phyloP scores from a whole-genome alignment of 208 protist genomes.

The Trypanosoma rangeli region DNA sequence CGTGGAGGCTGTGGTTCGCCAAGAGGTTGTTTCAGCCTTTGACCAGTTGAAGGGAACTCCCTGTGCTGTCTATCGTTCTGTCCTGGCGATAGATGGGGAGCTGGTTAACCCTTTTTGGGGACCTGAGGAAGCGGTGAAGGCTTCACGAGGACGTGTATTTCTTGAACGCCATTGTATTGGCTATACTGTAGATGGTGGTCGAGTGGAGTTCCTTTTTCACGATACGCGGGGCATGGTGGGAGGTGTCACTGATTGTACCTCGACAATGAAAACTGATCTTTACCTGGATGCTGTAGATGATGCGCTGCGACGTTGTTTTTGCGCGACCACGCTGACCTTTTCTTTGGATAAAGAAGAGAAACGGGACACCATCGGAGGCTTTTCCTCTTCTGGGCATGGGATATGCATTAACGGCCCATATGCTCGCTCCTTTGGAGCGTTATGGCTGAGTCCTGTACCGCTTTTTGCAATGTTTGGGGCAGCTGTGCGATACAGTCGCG shows the following conservation, averaged over 20 bases:
- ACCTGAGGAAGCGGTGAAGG: constrained; percentile 29
- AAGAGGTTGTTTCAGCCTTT: constrained; percentile 52
- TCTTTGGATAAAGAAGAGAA: background rate
- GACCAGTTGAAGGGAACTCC: constrained; percentile 29
- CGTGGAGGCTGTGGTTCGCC: constrained; percentile 32
- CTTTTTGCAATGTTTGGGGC: constrained; percentile 41
- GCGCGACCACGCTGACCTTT: constrained; percentile 33
- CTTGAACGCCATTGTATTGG: constrained; percentile 60
- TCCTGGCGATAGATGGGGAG: constrained; percentile 46
- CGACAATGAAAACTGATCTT: background rate
- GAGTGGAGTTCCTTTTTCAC: constrained; percentile 45
- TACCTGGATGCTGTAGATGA: constrained; percentile 12
- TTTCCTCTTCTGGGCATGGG: background rate
- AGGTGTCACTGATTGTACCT: background rate
- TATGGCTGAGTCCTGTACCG: constrained; percentile 42
- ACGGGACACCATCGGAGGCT: background rate
- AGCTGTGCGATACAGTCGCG: constrained; percentile 47
- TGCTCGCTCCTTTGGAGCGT: background rate
- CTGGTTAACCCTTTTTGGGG: constrained; percentile 44
- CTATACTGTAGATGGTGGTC: constrained; percentile 67
- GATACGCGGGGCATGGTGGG: constrained; percentile 54
- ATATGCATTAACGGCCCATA: constrained; percentile 12
- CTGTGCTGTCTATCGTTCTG: constrained; percentile 49
- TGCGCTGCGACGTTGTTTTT: constrained; percentile 33
- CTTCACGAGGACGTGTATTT: constrained; percentile 35